Base-by-base conservation (phyloP, 129 eudicot genomes). In the Solidago caesia region DNA sequence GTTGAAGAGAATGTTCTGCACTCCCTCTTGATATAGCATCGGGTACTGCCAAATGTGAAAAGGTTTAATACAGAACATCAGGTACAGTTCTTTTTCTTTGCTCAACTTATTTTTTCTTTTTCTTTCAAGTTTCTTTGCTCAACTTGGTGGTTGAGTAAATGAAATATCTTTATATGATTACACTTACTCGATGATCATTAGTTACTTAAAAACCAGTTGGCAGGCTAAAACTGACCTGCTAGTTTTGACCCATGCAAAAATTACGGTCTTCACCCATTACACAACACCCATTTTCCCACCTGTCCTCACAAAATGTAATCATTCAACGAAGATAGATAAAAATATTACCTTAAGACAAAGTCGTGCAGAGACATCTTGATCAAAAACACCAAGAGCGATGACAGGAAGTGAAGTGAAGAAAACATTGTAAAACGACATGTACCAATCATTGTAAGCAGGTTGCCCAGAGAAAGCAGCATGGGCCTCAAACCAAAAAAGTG, bases 361-460 rank as follows among this genome's bases (percentile, higher is more conserved):
- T 44, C 88, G 89, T 47, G 99, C 95, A 69, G 99, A 91, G 29
- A 95, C 95, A 76, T 95, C 99, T 69, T 95, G 97, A 79, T 95
- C 99, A 10, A 95, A 91, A 73, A 95, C 97, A 69, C 99, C 99
- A 51, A 95, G 97, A 27, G 99, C 99, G 68, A 95, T 91, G 77
- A 95, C 99, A 42, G 99, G 99, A 79, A 95, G 99, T 12, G 99
- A 91, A 64, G 99, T 95, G 90, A 95, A 95, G 88, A 95, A 91
- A 39, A 95, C 99, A 61, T 95, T 95, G 82, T 95, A 95, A 76
- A 76, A 85, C 10, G 99, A 77, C 96, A 95, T 89, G 79, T 95
- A 95, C 99, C 99, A 95, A 75, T 95, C 99, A 11, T 95, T 89
- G 68, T 95, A 95, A 82, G 97, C 99, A 13, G 97, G 89, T 82